Evolutionary conservation across 2,329 filamentous ascomycete genomes (phyloP).

Genomic region (Penicillium sp.): DNA sequence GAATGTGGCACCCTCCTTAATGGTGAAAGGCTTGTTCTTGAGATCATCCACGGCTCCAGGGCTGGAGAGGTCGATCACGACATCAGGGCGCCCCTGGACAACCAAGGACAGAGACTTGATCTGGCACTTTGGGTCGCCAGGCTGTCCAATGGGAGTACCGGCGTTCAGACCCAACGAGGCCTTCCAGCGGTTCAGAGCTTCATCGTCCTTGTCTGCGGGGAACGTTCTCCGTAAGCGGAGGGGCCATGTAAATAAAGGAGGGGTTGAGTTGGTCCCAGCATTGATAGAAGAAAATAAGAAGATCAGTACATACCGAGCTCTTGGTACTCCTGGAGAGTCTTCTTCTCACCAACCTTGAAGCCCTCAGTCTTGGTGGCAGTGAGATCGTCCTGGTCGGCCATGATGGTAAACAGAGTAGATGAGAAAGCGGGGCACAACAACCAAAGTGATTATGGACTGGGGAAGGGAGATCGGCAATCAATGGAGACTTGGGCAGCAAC

Average conservation of each 20-base stretch:
- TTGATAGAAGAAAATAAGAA: not conserved
- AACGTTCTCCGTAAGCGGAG: conserved; percentile 19
- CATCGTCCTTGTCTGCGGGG: conserved; percentile 62
- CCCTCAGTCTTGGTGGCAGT: conserved; percentile 83
- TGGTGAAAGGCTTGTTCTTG: conserved; percentile 89
- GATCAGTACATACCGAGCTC: conserved; percentile 77
- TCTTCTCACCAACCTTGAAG: conserved; percentile 98
- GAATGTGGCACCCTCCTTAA: conserved; percentile 92
- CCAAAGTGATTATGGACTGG: conserved; percentile 7
- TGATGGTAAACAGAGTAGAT: conserved; percentile 49
- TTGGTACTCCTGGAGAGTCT: conserved; percentile 90
- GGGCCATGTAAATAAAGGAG: not conserved
- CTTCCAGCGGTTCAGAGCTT: conserved; percentile 96
- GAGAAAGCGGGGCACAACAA: conserved; percentile 13
- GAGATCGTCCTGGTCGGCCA: conserved; percentile 67
- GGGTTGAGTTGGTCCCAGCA: not conserved
- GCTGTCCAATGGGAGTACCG: conserved; percentile 65
- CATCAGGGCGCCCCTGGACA: conserved; percentile 71
- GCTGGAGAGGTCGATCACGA: conserved; percentile 77
- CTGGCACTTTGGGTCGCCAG: conserved; percentile 82
- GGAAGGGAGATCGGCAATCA: conserved; percentile 1
- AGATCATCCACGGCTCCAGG: conserved; percentile 69
- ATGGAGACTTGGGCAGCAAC: conserved; percentile 1
- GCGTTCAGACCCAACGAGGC: conserved; percentile 79
- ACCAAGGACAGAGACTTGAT: conserved; percentile 88